Conservation (phyloP, 345 rosid species). For the Eucalyptus brandiana region DNA sequence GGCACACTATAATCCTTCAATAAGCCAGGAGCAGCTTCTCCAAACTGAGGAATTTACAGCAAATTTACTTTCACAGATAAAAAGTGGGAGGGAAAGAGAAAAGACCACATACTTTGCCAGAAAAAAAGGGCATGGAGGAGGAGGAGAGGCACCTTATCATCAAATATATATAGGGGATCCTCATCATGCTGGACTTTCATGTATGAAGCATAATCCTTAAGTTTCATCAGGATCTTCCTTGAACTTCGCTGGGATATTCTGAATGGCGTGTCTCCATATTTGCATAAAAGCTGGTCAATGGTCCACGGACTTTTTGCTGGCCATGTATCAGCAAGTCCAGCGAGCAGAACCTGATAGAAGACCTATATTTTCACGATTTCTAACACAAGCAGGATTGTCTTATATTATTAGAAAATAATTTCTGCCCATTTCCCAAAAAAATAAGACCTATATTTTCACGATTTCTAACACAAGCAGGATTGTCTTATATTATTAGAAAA, state of each 20-base stretch:
- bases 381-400: neutral
- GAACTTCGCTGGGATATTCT: conserved; percentile 82
- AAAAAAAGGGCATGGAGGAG: neutral
- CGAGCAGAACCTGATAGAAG: conserved; percentile 50
- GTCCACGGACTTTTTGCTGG: conserved; percentile 85
- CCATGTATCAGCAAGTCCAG: conserved; percentile 81
- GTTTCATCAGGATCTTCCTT: conserved; percentile 48
- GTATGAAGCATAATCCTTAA: conserved; percentile 77
- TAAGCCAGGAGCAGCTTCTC: conserved; percentile 68
- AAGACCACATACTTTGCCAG: neutral
- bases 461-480: neutral
- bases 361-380: neutral
- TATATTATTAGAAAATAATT: neutral
- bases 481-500: neutral
- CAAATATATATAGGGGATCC: conserved; percentile 92
- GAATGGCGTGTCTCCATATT: conserved; percentile 60
- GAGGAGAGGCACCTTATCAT: conserved; percentile 49
- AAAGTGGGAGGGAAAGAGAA: neutral
- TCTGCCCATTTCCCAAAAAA: neutral
- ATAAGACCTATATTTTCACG: neutral
- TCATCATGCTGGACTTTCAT: conserved; percentile 77
- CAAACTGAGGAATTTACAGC: conserved; percentile 38
- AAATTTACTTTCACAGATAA: neutral
- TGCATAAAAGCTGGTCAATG: conserved; percentile 44
- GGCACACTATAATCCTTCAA: conserved; percentile 80